Base-by-base conservation (phyloP, 2,329 filamentous ascomycete genomes). In the Arthroderma sp. region DNA sequence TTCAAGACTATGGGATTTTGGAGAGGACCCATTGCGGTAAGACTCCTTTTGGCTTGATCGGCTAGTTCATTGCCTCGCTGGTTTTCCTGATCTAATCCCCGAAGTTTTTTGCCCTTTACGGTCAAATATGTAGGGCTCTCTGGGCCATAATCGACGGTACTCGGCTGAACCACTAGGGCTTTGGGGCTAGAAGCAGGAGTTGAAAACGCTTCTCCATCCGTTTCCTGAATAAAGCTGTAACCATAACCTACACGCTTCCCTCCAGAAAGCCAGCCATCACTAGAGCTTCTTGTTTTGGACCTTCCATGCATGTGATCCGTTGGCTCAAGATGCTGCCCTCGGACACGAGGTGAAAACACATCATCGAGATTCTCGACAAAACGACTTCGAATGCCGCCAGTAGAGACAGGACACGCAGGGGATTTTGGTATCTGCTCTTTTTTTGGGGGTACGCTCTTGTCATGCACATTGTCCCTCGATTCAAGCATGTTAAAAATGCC, bases 241-340 rank as follows among this genome's bases (percentile, higher is more conserved):
- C 63, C 63, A 49, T 66, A 67, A 1, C 64, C 64, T 37, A 60
- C 49, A 15, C 64, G 58, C 46, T 58, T 60, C 3, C 64, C 64
- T 22, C 56, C 62, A 6, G 64, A 62, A 57, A 67, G 58, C 65
- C 65, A 68, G 22, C 62, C 65, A 29, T 63, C 50, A 40, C 64
- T 68, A 38, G 44, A 45, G 38, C 41, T 48, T 10, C 38, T 45
- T 36, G 31, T 36, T n/a, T 40, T 22, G 11, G 38, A 7, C 36
- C 28, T 39, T 33, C 22, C 31, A 31, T 43, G 27, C 5, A 36
- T 9, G 11, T 30, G 9, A n/a, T 44, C 28, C n/a, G 30, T 28
- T 11, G 38, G 27, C 9, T 7, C 36, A 44, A 7, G 22, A 10
- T 11, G 10, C 5, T 28, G 28, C n/a, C 6, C 36, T 4, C 29